Evolutionary conservation across 768 basidiomycete species (phyloP).

Genomic region (Gloeopeniophorella convolvens): DNA sequence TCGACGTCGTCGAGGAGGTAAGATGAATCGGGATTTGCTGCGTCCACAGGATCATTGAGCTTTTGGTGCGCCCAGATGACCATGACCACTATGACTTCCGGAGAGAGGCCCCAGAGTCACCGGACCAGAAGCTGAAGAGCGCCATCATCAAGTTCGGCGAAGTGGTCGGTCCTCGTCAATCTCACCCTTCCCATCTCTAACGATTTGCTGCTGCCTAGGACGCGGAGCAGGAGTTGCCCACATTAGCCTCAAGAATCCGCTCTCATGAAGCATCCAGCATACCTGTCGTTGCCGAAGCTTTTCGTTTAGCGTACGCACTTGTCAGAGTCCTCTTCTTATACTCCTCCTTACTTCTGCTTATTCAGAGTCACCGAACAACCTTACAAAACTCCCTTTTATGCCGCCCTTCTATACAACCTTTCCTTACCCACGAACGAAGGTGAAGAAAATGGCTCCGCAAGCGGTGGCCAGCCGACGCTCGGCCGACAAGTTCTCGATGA

Average conservation of each 20-base stretch:
- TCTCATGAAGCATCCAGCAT: conserved; percentile 53
- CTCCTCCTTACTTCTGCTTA: conserved; percentile 10
- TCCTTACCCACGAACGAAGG: conserved; percentile 37
- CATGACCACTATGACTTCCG: conserved; percentile 54
- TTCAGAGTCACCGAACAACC: conserved; percentile 84
- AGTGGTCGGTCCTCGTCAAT: conserved; percentile 51
- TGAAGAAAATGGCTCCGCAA: conserved; percentile 27
- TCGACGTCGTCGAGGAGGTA: conserved; percentile 23
- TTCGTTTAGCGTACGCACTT: conserved; percentile 55
- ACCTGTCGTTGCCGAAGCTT: conserved; percentile 62
- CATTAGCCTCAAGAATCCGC: conserved; percentile 58
- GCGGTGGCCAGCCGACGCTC: conserved; percentile 33
- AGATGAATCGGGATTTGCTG: conserved; percentile 9
- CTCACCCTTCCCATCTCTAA: background rate
- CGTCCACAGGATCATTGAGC: conserved; percentile 2
- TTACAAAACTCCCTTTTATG: conserved; percentile 88
- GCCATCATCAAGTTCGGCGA: conserved; percentile 72
- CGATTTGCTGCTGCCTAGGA: conserved; percentile 40
- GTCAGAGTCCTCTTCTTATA: background rate
- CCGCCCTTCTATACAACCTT: conserved; percentile 67
- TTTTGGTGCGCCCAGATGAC: conserved; percentile 43
- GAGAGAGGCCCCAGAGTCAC: conserved; percentile 57
- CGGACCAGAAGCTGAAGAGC: conserved; percentile 63
- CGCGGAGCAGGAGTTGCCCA: conserved; percentile 59
- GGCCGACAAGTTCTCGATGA: conserved; percentile 78